Base-by-base conservation (phyloP, 78 protist genomes). In the Pelomyxa schiedti region DNA sequence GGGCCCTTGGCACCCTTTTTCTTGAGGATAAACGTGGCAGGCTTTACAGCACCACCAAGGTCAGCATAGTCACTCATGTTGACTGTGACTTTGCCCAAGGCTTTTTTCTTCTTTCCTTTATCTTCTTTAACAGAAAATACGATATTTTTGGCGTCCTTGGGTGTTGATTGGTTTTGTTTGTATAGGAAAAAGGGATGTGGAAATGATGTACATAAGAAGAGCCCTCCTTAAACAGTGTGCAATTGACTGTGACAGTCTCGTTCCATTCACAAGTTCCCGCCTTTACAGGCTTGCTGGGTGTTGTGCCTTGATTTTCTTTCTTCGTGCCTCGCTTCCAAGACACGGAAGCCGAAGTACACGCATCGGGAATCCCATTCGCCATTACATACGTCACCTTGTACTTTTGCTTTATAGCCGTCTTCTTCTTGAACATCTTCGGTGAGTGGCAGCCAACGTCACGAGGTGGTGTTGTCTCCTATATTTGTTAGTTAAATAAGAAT, bases 391-490 rank as follows among this genome's bases (percentile, higher is more conserved):
- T 16, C 32, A 47, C 58, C 32, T 16, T 16, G 58, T 24, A 47
- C 32, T 16, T 16, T 16, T 47, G 58, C 58, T 47, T 47, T 16
- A 16, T 47, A 16, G 32, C 58, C 58, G 16, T 16, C 58, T 47
- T 47, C 58, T 47, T 47, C 58, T 47, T 47, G 58, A 47, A 47
- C 58, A 47, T 47, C n/a, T n/a, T n/a, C n/a, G n/a, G n/a, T n/a
- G n/a, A n/a, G n/a, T n/a, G n/a, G n/a, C n/a, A n/a, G n/a, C n/a
- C n/a, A n/a, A n/a, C n/a, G n/a, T n/a, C n/a, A n/a, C n/a, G n/a
- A n/a, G n/a, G n/a, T n/a, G n/a, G n/a, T n/a, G n/a, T n/a, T n/a
- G n/a, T n/a, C n/a, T n/a, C n/a, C n/a, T n/a, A n/a, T n/a, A n/a
- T n/a, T n/a, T n/a, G n/a, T n/a, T n/a, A n/a, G n/a, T n/a, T n/a